Evolutionary conservation across 495 filamentous ascomycete species (phyloP).

Genomic region (Lophium mytilinum): DNA sequence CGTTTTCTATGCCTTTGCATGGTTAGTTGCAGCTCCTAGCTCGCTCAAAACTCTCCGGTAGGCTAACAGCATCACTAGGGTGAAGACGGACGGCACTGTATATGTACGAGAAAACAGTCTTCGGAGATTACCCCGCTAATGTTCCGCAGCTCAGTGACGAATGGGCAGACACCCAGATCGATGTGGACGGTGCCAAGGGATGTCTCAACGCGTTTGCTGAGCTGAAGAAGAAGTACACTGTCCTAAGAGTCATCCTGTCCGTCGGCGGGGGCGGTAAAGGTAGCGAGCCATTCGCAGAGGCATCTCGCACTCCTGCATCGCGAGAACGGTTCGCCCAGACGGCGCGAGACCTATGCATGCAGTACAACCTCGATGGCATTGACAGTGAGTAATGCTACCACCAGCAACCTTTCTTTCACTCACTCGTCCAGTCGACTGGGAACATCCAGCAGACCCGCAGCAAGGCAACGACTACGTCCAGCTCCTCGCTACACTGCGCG

Average conservation of each 20-base stretch:
- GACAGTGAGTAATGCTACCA: constrained; percentile 52
- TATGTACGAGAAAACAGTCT: constrained; percentile 48
- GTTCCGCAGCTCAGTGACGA: constrained; percentile 68
- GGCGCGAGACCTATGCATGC: constrained; percentile 62
- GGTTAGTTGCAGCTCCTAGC: constrained; percentile 36
- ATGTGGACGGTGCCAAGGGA: constrained; percentile 68
- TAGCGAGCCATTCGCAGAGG: constrained; percentile 67
- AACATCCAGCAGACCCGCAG: constrained; percentile 62
- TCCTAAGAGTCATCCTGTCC: constrained; percentile 75
- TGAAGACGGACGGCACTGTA: constrained; percentile 70
- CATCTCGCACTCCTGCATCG: constrained; percentile 52
- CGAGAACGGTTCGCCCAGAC: constrained; percentile 66
- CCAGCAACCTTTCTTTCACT: neutral
- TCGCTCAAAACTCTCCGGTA: neutral
- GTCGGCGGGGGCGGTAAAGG: constrained; percentile 74
- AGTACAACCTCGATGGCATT: constrained; percentile 75
- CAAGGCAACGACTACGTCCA: constrained; percentile 68
- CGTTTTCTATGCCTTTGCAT: constrained; percentile 85
- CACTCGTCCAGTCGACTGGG: constrained; percentile 71
- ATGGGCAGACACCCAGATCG: constrained; percentile 71
- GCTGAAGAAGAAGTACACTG: constrained; percentile 65
- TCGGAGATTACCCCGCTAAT: constrained; percentile 1
- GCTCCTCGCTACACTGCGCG: constrained; percentile 60
- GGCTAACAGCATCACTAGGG: constrained; percentile 35
- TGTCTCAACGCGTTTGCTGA: constrained; percentile 68